These are phyloP conservation scores for Fusarium sterilihyphosum DNA, from an alignment of 2,329 filamentous ascomycete genomes.

Conservation along the genomic window DNA sequence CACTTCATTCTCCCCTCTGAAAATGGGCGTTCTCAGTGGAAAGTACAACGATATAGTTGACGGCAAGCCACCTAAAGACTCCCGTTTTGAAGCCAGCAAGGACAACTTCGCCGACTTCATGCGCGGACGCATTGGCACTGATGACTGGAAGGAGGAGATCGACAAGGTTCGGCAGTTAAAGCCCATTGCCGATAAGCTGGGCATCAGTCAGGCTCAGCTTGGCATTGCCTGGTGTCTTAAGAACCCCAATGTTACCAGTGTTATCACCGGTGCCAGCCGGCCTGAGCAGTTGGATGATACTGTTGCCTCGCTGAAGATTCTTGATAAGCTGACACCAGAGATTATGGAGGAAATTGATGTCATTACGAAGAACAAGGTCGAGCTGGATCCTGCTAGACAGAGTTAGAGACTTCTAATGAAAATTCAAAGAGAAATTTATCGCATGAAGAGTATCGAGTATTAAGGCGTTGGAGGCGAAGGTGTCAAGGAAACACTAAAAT, in stretches of 20 bases:
- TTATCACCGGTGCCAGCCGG: conserved; percentile 63
- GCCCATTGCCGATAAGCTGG: conserved; percentile 67
- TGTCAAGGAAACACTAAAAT: no score
- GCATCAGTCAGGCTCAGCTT: conserved; percentile 60
- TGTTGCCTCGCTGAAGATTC: conserved; percentile 56
- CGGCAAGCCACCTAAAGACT: conserved; percentile 62
- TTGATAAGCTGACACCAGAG: conserved; percentile 60
- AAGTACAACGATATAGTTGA: conserved; percentile 70
- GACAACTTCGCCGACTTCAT: conserved; percentile 67
- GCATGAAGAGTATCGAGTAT: not conserved
- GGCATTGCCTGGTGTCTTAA: conserved; percentile 64
- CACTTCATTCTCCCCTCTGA: conserved; percentile 70
- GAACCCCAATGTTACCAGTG: conserved; percentile 63
- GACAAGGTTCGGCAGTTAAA: conserved; percentile 56
- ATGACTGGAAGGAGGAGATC: conserved; percentile 64
- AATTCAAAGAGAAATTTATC: not conserved
- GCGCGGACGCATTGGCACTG: conserved; percentile 53
- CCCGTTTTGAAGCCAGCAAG: conserved; percentile 66
- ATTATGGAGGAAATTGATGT: conserved; percentile 62
- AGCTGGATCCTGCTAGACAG: conserved; percentile 40
- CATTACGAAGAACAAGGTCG: conserved; percentile 48
- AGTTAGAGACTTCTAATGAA: conserved; percentile 4
- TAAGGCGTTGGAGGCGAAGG: not conserved
- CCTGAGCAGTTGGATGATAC: conserved; percentile 64
- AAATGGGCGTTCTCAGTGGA: conserved; percentile 67